Evolutionary conservation across 371 early-diverging fungal genomes (phyloP).

Genomic region (Amoeboaphelidium protococcarum): DNA sequence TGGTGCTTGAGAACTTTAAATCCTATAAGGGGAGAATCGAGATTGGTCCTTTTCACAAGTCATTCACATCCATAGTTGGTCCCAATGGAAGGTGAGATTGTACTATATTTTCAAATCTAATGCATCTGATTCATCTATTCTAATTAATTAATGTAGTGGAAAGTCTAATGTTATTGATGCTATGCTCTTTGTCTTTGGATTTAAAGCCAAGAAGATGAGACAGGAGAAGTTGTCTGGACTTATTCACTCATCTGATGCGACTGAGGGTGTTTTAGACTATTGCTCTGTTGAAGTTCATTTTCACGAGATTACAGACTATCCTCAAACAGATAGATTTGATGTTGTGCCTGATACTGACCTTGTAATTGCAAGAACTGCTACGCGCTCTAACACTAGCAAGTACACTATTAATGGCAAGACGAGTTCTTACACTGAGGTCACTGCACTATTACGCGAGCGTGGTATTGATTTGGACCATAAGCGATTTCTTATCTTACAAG

Average conservation of each 20-base stretch:
- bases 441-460: slow-evolving; percentile 45
- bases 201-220: slow-evolving; percentile 93
- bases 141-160: slow-evolving; percentile 99
- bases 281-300: slow-evolving; percentile 92
- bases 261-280: slow-evolving; percentile 27
- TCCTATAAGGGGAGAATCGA: slow-evolving; percentile 75
- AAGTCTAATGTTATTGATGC: slow-evolving; percentile 99
- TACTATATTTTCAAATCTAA: slow-evolving; percentile 27
- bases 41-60: slow-evolving; percentile 95
- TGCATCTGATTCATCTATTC: slow-evolving; percentile 48
- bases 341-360: slow-evolving; percentile 39
- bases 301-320: slow-evolving; percentile 47
- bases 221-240: slow-evolving; percentile 87
- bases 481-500: slow-evolving; percentile 89
- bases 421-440: slow-evolving; percentile 59
- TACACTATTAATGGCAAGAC: slow-evolving; percentile 46
- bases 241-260: slow-evolving; percentile 82
- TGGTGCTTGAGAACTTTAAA: slow-evolving; percentile 85
- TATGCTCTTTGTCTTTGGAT: slow-evolving; percentile 98
- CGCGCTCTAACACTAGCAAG: slow-evolving; percentile 35
- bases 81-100: not conserved
- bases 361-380: slow-evolving; percentile 53
- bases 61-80: slow-evolving; percentile 17
- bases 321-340: slow-evolving; percentile 18
- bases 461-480: slow-evolving; percentile 98